Conservation (phyloP, 257 asterid species). For the Solanum clarkiae region DNA sequence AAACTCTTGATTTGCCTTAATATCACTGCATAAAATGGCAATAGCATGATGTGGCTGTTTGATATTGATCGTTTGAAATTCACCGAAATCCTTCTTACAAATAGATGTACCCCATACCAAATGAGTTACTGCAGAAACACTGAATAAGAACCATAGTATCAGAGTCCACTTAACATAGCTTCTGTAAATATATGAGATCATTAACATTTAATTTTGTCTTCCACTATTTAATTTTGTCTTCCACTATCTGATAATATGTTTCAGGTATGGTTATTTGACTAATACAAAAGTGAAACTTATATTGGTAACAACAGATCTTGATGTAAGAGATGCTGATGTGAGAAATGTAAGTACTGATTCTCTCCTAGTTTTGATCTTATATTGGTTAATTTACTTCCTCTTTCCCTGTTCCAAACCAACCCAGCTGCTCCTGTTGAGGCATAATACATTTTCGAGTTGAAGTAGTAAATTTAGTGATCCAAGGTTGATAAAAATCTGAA, state of each 20-base stretch:
- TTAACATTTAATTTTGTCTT: neutral
- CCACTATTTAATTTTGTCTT: neutral
- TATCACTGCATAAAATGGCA: neutral
- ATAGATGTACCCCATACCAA: neutral
- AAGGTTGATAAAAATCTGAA: neutral
- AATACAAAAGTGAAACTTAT: slow-evolving; percentile 97
- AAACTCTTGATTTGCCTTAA: neutral
- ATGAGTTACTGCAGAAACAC: neutral
- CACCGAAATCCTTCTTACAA: neutral
- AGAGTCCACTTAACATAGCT: neutral
- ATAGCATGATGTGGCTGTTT: neutral
- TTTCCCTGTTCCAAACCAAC: neutral
- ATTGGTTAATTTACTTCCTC: neutral
- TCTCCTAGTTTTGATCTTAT: neutral
- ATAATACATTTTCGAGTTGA: neutral
- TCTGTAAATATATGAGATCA: neutral
- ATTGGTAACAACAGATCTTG: slow-evolving; percentile 92
- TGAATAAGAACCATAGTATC: neutral
- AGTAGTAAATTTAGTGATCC: neutral
- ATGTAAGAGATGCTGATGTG: slow-evolving; percentile 88
- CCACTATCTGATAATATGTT: slow-evolving; percentile 2
- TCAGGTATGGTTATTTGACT: slow-evolving; percentile 92
- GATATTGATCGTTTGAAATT: neutral
- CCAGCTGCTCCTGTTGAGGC: neutral
- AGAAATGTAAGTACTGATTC: slow-evolving; percentile 55